Evolutionary conservation across 768 basidiomycete genomes (phyloP).

Genomic region (Mrakia gelida): DNA sequence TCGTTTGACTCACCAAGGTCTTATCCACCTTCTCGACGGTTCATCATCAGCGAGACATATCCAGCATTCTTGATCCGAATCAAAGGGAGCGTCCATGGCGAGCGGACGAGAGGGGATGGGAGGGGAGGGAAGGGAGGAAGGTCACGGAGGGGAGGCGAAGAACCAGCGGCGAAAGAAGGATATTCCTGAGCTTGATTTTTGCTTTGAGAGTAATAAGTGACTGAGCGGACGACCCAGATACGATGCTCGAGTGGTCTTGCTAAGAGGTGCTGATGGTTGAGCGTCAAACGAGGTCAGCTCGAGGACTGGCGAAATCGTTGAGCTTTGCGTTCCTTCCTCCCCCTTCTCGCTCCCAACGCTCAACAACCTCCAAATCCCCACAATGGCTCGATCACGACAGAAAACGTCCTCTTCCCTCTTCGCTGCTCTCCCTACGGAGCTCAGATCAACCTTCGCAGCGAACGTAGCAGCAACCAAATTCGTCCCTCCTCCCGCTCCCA

Average conservation of each 20-base stretch:
- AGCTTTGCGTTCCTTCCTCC: background rate
- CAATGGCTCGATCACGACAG: conserved; percentile 9
- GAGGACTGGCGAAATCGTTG: background rate
- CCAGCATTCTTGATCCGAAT: conserved; percentile 11
- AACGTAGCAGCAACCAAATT: conserved; percentile 13
- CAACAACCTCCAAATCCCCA: background rate
- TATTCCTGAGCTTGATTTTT: too few species aligned
- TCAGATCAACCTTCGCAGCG: conserved; percentile 36
- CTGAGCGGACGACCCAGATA: too few species aligned
- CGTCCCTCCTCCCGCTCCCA: background rate
- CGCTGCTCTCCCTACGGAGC: conserved; percentile 37
- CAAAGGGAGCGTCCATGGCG: background rate
- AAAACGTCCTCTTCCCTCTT: conserved; percentile 36
- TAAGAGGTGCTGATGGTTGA: too few species aligned
- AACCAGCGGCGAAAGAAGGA: too few species aligned
- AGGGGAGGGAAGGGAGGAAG: background rate
- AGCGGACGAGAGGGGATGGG: background rate
- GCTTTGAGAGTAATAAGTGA: too few species aligned
- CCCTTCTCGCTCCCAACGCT: background rate
- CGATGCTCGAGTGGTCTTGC: too few species aligned
- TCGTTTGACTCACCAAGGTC: conserved; percentile 13
- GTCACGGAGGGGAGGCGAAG: background rate
- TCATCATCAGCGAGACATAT: conserved; percentile 2
- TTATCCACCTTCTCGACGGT: background rate
- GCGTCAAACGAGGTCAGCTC: background rate